Evolutionary conservation across 768 basidiomycete species (phyloP).

Genomic region (Psilocybe azurescens): DNA sequence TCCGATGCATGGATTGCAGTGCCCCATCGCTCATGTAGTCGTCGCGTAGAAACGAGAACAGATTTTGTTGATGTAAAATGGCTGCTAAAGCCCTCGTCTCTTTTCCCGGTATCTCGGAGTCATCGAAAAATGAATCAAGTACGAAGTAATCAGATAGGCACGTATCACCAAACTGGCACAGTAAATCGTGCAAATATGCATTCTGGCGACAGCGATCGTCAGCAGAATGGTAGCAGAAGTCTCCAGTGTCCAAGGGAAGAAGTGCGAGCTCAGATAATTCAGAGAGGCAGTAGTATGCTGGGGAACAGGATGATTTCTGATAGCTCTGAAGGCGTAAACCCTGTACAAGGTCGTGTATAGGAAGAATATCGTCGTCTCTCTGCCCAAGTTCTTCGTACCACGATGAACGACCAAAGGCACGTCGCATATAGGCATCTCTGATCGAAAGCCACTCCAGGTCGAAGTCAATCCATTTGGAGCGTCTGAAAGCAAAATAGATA

Average conservation of each 20-base stretch:
- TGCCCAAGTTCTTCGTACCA: not conserved
- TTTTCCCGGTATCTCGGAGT: not conserved
- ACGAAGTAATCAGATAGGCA: not conserved
- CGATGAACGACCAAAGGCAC: not conserved
- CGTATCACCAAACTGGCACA: not conserved
- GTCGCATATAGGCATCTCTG: slow-evolving; percentile 1
- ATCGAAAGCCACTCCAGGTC: slow-evolving; percentile 6
- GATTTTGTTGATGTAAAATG: not conserved
- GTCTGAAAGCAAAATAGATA: not conserved
- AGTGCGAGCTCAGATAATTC: not conserved
- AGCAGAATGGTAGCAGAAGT: not conserved
- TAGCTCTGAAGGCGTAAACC: not conserved
- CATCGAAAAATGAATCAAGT: not conserved
- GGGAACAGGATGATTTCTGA: not conserved
- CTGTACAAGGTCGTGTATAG: not conserved
- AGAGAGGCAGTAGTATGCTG: not conserved
- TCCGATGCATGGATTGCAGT: not conserved
- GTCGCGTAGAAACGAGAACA: not conserved
- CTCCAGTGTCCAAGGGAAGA: not conserved
- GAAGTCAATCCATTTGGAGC: slow-evolving; percentile 7
- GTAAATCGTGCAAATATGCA: not conserved
- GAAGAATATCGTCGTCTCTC: not conserved
- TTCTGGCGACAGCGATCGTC: not conserved
- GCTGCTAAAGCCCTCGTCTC: not conserved
- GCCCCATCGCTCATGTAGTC: not conserved